These are phyloP conservation scores for Colletotrichum euphorbiae DNA, from an alignment of 2,329 filamentous ascomycete genomes.

Conservation along the genomic window DNA sequence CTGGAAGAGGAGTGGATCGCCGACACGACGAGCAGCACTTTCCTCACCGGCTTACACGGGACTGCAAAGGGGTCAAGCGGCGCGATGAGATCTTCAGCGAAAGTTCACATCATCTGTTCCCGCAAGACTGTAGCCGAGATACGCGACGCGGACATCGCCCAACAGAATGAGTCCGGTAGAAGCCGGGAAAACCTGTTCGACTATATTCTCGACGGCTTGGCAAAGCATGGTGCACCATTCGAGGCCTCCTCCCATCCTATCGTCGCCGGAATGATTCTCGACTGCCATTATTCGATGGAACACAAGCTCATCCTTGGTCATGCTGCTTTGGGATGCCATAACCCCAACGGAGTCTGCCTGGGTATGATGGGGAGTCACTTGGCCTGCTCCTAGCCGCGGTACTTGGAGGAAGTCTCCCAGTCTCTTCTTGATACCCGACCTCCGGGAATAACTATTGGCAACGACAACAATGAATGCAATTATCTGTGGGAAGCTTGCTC, in stretches of 20 bases:
- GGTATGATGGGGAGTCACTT: conserved; percentile 79
- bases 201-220: conserved; percentile 57
- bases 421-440: conserved; percentile 56
- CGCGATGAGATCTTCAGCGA: conserved; percentile 56
- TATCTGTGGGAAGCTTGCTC: conserved; percentile 59
- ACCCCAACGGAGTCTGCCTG: conserved; percentile 68
- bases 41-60: conserved; percentile 31
- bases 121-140: conserved; percentile 76
- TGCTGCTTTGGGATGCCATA: conserved; percentile 68
- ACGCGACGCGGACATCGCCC: conserved; percentile 71
- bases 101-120: conserved; percentile 74
- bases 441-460: conserved; percentile 53
- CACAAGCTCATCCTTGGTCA: conserved; percentile 72
- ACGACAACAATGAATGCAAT: conserved; percentile 56
- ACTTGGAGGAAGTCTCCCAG: conserved; percentile 72
- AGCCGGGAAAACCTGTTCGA: conserved; percentile 66
- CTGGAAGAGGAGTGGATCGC: conserved; percentile 80
- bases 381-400: conserved; percentile 77
- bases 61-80: conserved; percentile 6
- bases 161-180: conserved; percentile 68
- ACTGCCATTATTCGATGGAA: conserved; percentile 73
- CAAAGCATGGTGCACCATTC: conserved; percentile 53
- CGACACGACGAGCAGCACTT: conserved; percentile 67
- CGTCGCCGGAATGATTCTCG: conserved; percentile 77
- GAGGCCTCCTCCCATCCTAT: conserved; percentile 62